Conservation (phyloP, 2,329 filamentous ascomycete species). For the Lasiodiplodia sp. region DNA sequence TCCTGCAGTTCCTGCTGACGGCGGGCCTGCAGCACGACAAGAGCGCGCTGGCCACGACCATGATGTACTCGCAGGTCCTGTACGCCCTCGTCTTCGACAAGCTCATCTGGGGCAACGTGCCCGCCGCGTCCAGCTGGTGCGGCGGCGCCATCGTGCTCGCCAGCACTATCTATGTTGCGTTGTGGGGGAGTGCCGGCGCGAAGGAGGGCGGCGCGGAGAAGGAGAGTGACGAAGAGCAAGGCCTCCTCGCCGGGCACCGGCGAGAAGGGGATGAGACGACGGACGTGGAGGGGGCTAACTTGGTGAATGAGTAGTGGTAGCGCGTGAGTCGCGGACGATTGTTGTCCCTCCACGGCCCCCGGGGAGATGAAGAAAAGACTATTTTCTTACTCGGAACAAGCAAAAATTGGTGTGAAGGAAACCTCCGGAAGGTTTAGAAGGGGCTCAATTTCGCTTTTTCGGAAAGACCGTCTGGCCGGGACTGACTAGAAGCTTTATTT, state of each 20-base stretch:
- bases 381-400: no score
- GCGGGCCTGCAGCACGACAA: constrained; percentile 75
- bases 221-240: constrained; percentile 12
- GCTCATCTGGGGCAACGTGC: constrained; percentile 57
- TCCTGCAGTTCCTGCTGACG: constrained; percentile 82
- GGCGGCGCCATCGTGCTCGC: constrained; percentile 39
- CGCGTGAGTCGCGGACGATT: not conserved
- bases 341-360: not conserved
- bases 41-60: constrained; percentile 64
- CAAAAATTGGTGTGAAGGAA: not conserved
- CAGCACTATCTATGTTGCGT: constrained; percentile 38
- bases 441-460: not conserved
- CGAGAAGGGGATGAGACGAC: not conserved
- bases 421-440: no score
- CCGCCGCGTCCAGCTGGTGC: constrained; percentile 37
- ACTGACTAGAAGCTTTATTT: not conserved
- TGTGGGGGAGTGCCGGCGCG: constrained; percentile 1
- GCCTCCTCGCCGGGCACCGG: not conserved
- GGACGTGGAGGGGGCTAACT: constrained; percentile 5
- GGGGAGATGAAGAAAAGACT: not conserved
- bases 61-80: constrained; percentile 72
- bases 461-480: not conserved
- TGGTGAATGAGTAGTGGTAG: constrained; percentile 9
- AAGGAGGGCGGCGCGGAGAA: not conserved
- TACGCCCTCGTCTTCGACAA: constrained; percentile 70